Percentiles rank a stretch among this genome's conserved stretches.
phyloP scores from a whole-genome alignment of 148 eudicot species.

The Camellia granthamiana region DNA sequence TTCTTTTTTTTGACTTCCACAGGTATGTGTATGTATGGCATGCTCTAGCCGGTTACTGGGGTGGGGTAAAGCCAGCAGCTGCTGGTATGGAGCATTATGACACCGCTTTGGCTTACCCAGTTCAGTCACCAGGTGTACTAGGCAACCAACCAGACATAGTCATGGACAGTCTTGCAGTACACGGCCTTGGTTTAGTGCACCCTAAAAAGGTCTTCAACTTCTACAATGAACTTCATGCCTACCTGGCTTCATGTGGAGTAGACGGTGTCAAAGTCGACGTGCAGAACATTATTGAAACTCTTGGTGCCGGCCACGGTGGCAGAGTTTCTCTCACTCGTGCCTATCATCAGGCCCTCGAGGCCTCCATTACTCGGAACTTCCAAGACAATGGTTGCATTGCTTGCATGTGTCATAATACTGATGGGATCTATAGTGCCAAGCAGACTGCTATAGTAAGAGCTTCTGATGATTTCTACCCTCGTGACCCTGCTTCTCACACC shows the following conservation, averaged over 20 bases:
- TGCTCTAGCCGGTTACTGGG: constrained; percentile 98
- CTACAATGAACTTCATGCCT: constrained; percentile 97
- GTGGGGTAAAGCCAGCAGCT: constrained; percentile 88
- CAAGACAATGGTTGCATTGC: constrained; percentile 87
- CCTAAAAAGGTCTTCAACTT: constrained; percentile 87
- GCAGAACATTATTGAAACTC: constrained; percentile 90
- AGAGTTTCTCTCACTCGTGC: constrained; percentile 80
- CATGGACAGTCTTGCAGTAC: constrained; percentile 86
- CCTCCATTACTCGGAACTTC: constrained; percentile 71
- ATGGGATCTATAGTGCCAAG: constrained; percentile 71
- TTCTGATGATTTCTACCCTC: constrained; percentile 91
- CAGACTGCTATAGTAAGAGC: constrained; percentile 83
- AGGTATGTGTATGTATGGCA: constrained; percentile 95
- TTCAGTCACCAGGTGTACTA: constrained; percentile 75
- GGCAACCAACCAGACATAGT: constrained; percentile 95
- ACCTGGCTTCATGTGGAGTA: constrained; percentile 89
- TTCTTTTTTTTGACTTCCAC: constrained; percentile 12
- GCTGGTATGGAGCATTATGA: constrained; percentile 91
- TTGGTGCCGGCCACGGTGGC: constrained; percentile 97
- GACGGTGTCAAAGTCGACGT: constrained; percentile 99
- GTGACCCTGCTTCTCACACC: constrained; percentile 96
- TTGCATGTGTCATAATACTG: constrained; percentile 94
- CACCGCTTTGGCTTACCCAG: constrained; percentile 77
- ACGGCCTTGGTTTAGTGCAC: constrained; percentile 85
- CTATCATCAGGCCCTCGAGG: constrained; percentile 80